Conservation (phyloP, 441 rosid genomes). For the Populus hybrid region DNA sequence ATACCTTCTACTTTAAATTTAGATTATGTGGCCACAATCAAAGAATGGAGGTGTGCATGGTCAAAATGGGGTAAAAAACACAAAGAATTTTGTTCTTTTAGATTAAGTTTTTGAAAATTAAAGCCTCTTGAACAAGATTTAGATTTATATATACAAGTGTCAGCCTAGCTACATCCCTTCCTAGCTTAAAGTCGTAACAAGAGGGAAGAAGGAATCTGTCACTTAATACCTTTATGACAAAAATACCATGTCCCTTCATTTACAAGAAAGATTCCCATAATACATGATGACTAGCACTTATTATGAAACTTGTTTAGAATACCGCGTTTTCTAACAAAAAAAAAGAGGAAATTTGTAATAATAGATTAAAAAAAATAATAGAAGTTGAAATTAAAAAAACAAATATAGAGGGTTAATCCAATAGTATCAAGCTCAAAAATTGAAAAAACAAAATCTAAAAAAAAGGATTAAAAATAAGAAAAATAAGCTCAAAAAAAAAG, state of each 20-base stretch:
- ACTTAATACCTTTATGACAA: conserved; percentile 28
- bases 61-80: neutral
- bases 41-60: too few species aligned
- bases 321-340: too few species aligned
- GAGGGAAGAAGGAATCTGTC: conserved; percentile 38
- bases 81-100: neutral
- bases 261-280: conserved; percentile 5
- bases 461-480: too few species aligned
- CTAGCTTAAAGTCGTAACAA: conserved; percentile 33
- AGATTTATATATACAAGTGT: conserved; percentile 11
- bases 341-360: too few species aligned
- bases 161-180: conserved; percentile 23
- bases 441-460: too few species aligned
- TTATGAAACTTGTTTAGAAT: too few species aligned
- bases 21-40: conserved; percentile 2
- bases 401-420: too few species aligned
- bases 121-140: conserved; percentile 24
- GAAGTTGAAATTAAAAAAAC: too few species aligned
- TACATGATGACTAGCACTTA: conserved; percentile 12
- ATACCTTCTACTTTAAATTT: conserved; percentile 16
- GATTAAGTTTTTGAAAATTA: conserved; percentile 20
- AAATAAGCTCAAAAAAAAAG: too few species aligned
- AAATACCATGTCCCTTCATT: conserved; percentile 28
- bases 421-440: too few species aligned
- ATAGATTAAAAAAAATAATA: too few species aligned